Evolutionary conservation across 2,329 filamentous ascomycete genomes (phyloP).

Genomic region (Pestalotiopsis sp.): DNA sequence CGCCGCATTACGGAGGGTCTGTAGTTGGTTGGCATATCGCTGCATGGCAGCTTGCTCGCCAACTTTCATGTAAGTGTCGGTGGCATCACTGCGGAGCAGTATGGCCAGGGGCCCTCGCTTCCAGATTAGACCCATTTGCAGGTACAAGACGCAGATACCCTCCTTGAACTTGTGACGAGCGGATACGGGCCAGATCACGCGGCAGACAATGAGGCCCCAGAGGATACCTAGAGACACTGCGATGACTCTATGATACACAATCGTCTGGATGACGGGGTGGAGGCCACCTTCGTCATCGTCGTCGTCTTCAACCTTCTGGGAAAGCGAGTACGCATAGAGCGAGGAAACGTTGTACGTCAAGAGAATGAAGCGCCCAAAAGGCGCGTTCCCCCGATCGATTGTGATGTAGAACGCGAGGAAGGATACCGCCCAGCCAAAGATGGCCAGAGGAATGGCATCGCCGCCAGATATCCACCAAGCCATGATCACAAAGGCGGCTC

Average conservation of each 20-base stretch:
- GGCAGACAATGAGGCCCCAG: conserved; percentile 89
- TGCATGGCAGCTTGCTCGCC: conserved; percentile 86
- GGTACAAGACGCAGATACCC: conserved; percentile 85
- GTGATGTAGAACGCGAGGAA: conserved; percentile 89
- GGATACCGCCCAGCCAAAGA: conserved; percentile 80
- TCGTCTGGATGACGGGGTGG: conserved; percentile 82
- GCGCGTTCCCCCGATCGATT: conserved; percentile 77
- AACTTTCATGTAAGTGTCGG: conserved; percentile 76
- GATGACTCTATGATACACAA: conserved; percentile 82
- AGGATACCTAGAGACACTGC: conserved; percentile 84
- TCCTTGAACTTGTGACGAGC: conserved; percentile 86
- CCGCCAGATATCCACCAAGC: conserved; percentile 77
- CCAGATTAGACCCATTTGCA: conserved; percentile 96
- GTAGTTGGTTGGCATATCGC: conserved; percentile 73
- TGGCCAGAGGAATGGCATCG: conserved; percentile 72
- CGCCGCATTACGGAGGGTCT: conserved; percentile 71
- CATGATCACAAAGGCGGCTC: conserved; percentile 71
- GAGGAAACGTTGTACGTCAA: conserved; percentile 95
- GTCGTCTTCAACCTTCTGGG: conserved; percentile 75
- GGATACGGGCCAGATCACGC: conserved; percentile 91
- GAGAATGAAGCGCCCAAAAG: conserved; percentile 89
- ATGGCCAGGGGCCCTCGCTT: conserved; percentile 84
- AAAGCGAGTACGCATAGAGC: conserved; percentile 89
- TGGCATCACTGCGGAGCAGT: conserved; percentile 59
- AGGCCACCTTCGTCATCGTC: conserved; percentile 87